phyloP scores from a whole-genome alignment of 2,329 filamentous ascomycete genomes.

The Fusarium protoensiforme region DNA sequence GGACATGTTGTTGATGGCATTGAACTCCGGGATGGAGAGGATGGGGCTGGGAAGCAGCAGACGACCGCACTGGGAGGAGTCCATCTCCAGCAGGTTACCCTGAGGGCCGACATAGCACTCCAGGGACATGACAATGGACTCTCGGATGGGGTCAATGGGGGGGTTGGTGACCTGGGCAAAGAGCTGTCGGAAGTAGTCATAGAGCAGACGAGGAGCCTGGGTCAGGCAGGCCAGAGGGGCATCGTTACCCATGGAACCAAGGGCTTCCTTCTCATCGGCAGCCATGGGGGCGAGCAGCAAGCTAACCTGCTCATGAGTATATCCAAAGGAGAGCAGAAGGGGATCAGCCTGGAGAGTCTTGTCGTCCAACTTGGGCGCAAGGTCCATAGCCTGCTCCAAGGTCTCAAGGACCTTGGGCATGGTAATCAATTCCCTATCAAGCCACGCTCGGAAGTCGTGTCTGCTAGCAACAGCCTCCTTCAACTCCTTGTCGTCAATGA shows the following conservation, averaged over 20 bases:
- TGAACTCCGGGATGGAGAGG: slow-evolving; percentile 90
- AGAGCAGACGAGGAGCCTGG: slow-evolving; percentile 87
- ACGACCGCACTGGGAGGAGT: slow-evolving; percentile 86
- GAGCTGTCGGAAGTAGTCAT: slow-evolving; percentile 97
- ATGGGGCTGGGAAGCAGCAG: slow-evolving; percentile 89
- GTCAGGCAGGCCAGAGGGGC: slow-evolving; percentile 91
- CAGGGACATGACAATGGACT: slow-evolving; percentile 98
- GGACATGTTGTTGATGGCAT: slow-evolving; percentile 82
- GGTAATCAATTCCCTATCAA: slow-evolving; percentile 86
- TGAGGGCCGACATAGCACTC: slow-evolving; percentile 97
- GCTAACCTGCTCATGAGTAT: slow-evolving; percentile 95
- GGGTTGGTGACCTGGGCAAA: slow-evolving; percentile 99
- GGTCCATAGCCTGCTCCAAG: slow-evolving; percentile 69
- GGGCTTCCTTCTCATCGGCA: slow-evolving; percentile 94
- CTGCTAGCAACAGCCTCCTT: slow-evolving; percentile 89
- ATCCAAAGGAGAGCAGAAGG: slow-evolving; percentile 86
- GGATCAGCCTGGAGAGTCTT: slow-evolving; percentile 84
- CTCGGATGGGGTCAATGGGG: slow-evolving; percentile 95
- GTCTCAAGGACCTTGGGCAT: slow-evolving; percentile 79
- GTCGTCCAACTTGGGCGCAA: slow-evolving; percentile 75
- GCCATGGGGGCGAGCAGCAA: slow-evolving; percentile 94
- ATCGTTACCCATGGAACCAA: slow-evolving; percentile 98
- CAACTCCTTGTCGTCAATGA: slow-evolving; percentile 93
- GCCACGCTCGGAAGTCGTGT: slow-evolving; percentile 88
- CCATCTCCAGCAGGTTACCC: slow-evolving; percentile 95